Base-by-base conservation (phyloP, 805 yeast genomes). In the Candida anglica region DNA sequence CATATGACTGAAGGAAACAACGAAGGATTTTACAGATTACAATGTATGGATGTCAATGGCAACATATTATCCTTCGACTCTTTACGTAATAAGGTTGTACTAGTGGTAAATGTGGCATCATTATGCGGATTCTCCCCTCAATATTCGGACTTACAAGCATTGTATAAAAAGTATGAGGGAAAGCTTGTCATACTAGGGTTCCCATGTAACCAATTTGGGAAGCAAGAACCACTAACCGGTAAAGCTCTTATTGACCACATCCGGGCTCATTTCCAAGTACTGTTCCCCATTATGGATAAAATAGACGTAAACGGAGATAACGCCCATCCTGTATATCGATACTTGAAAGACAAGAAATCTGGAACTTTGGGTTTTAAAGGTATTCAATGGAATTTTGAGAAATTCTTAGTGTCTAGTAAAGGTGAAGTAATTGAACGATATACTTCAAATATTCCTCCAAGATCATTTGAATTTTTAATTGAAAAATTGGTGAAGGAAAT, bases 261-360 rank as follows among this genome's bases (percentile, higher is more conserved):
- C 60, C 61, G 75, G 28, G 53, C 79, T 50, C 88, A 86, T 68
- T 93, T 80, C 57, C 96, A 96, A 35, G 97, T 91, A 27, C 68
- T 83, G 13, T 91, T 93, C 81, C 96, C 96, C 19, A 73, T 91
- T 20, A 65, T 91, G 75, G 71, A 75, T 56, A 91, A 89, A 71
- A 60, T 88, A 39, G 88, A 89, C 27, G 98, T 93, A 47, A 93
- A 91, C 58, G 98, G 98, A 33, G 60, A 70, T 41, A 63, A 78
- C 28, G 79, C 86, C 14, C 89, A 85, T 53, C 86, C 91, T 14
- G 88, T 91, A 22, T 91, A 79, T 65, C 66, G 74, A 50, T 89
- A 58, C 67, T 73, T 91, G 57, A 91, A 93, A 69, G 29, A 63
- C 27, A 56, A 74, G 44, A 73, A 73, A 47, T 50, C 74, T 13